Base-by-base conservation (phyloP, 768 basidiomycete genomes). In the Steccherinum ochraceum region DNA sequence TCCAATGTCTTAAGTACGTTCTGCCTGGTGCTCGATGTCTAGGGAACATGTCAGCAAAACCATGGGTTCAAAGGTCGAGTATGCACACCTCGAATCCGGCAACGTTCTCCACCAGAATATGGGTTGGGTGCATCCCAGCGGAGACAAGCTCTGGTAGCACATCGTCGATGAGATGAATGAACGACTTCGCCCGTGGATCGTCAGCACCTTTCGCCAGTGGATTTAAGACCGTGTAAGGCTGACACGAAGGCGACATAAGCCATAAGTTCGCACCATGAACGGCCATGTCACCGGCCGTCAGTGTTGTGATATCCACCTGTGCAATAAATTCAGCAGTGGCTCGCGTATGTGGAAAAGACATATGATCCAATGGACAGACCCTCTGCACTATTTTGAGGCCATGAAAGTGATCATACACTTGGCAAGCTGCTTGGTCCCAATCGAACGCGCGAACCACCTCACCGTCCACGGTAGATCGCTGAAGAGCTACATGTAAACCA, bases 211-310 rank as follows among this genome's bases (percentile, higher is more conserved):
- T 83, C 7, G 85, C 84, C 12, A 74, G 70, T 3, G 86, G 81
- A 59, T 88, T 89, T 47, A 92, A 69, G 2, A 88, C 78, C 0
- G 89, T 90, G 59, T 90, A 91, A 0, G 89, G 89, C 60, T 91
- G 89, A 63, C 89, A 92, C 5, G 88, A 80, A 4, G 89, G 89
- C 0, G 89, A 90, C 42, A 89, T 65, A 16, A 91, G 75, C 89
- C 89, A 91, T 3, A 89, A 62, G 54, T 82, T 66, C 16, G 86
- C 83, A 48, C 76, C 53, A 21, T 77, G 67, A 18, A 57, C 50
- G 12, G 73, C 68, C 4, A 91, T 66, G 13, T 70, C 65, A 2
- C 65, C 43, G 1, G 81, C 74, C 4, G 74, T 71, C 20, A 92
- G 69, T 0, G 69, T 72, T 12, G 74, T 72, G 40, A 91, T 88